phyloP scores from a whole-genome alignment of 768 basidiomycete genomes.

The Tricholomella constricta region DNA sequence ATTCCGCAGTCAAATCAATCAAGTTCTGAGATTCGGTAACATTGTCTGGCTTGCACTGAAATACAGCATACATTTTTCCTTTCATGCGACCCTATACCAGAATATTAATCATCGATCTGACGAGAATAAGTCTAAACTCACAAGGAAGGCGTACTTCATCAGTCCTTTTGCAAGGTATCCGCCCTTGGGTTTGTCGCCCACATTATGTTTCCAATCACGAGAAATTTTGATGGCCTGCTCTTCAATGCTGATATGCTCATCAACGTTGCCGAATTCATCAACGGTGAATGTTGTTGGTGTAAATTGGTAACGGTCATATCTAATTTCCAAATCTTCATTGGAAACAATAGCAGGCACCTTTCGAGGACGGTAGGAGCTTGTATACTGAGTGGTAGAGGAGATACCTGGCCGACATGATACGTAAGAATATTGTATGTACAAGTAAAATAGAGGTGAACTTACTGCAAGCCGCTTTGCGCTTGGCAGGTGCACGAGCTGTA shows the following conservation, averaged over 20 bases:
- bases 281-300: background rate
- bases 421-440: too few species aligned
- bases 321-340: background rate
- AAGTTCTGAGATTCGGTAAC: background rate
- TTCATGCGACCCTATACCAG: background rate
- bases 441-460: too few species aligned
- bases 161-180: conserved; percentile 16
- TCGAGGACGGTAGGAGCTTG: background rate
- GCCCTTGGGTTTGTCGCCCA: background rate
- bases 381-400: background rate
- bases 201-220: conserved; percentile 8
- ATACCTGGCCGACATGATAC: background rate
- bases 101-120: background rate
- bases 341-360: background rate
- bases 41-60: background rate
- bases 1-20: background rate
- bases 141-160: conserved; percentile 15
- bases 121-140: background rate
- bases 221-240: conserved; percentile 13
- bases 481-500: background rate
- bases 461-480: conserved; percentile 1
- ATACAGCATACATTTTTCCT: background rate
- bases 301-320: background rate
- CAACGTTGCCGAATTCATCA: background rate
- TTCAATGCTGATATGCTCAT: conserved; percentile 2